Base-by-base conservation (phyloP, 1,284 basidiomycete species). In the Puccinia horiana region DNA sequence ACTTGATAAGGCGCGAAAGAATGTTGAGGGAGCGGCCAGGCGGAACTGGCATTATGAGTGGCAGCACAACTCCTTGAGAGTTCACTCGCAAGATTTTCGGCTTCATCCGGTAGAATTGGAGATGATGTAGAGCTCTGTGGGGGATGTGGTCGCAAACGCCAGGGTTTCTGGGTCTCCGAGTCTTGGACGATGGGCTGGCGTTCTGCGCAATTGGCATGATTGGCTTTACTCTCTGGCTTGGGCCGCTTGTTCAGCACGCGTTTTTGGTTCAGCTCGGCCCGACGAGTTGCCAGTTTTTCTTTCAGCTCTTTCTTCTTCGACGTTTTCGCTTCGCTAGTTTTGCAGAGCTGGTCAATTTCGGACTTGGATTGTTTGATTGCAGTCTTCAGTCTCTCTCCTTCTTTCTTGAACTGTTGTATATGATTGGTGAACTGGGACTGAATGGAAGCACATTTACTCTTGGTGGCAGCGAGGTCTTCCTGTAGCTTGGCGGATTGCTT, bases 351-450 rank as follows among this genome's bases (percentile, higher is more conserved):
- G 11, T 77, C 56, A 29, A 77, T 44, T 37, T 63, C 61, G n/a
- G 16, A 1, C 47, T 77, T 63, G n/a, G 9, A 67, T 4, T 67
- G 58, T 32, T 37, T 49, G 47, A 67, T 52, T 20, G 58, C 61
- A 44, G 44, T 52, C 37, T 65, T 77, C 54, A 67, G 32, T 18
- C 47, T 26, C 26, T 47, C 61, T 65, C 42, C 76, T 77, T 77
- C 76, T 6, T 49, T 61, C 63, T 77, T 65, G 29, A 77, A 67
- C 32, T 63, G 47, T 26, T 77, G 32, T 18, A 40, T 32, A 67
- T 67, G 40, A 29, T 67, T 65, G 14, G 56, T 23, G 47, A 63
- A 67, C 42, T 44, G 47, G 32, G 61, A 49, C 44, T 77, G 56
- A 23, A 77, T 67, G 11, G 47, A 65, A 67, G 58, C 44, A 18